These are phyloP conservation scores for Westerdykella sp. DNA, from an alignment of 2,329 filamentous ascomycete genomes.

Conservation along the genomic window DNA sequence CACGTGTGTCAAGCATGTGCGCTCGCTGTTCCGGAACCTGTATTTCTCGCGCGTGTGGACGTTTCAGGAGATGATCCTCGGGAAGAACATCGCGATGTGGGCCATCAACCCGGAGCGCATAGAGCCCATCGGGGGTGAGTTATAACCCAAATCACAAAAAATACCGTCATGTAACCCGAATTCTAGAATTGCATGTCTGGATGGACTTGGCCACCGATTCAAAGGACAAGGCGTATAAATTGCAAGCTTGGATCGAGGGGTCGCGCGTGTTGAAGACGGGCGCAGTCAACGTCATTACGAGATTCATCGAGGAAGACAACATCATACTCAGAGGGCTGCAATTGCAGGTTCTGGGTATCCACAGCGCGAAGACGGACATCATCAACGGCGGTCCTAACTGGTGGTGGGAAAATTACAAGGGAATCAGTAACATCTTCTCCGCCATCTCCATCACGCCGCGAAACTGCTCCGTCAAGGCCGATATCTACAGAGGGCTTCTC, in stretches of 20 bases:
- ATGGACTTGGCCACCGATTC: conserved; percentile 1
- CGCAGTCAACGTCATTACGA: conserved; percentile 15
- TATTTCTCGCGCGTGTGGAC: conserved; percentile 27
- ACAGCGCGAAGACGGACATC: conserved; percentile 16
- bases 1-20: not conserved
- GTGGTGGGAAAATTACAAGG: conserved; percentile 30
- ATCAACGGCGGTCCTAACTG: conserved; percentile 27
- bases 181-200: not conserved
- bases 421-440: conserved; percentile 32
- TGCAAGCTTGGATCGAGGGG: not conserved
- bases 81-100: conserved; percentile 23
- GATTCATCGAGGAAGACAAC: conserved; percentile 16
- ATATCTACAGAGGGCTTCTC: conserved; percentile 22
- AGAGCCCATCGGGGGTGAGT: not conserved
- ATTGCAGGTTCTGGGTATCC: conserved; percentile 16
- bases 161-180: too few relatives aligned
- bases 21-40: conserved; percentile 12
- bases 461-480: conserved; percentile 8
- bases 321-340: conserved; percentile 8
- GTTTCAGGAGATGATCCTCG: conserved; percentile 28
- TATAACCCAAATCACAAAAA: too few relatives aligned
- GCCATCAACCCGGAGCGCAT: conserved; percentile 2
- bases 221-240: not conserved
- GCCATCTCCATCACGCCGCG: conserved; percentile 25
- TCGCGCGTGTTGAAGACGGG: not conserved